phyloP scores from a whole-genome alignment of 306 rosid species.

The Cucumis melo region DNA sequence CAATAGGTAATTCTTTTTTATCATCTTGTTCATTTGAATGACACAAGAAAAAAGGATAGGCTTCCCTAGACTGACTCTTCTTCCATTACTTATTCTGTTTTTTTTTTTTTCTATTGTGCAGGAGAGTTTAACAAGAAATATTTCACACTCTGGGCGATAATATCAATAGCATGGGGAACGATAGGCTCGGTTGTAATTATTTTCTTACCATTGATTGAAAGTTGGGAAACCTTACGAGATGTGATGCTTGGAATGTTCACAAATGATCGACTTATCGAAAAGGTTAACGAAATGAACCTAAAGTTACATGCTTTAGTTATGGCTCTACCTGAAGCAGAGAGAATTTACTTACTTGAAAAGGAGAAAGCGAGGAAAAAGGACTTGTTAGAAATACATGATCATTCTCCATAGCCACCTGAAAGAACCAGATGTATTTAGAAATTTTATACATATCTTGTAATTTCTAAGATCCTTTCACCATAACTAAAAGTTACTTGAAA shows the following conservation, averaged over 20 bases:
- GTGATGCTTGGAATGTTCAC: constrained; percentile 61
- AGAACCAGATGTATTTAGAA: neutral
- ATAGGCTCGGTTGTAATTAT: constrained; percentile 69
- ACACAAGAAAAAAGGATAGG: neutral
- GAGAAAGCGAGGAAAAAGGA: constrained; percentile 42
- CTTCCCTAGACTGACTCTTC: neutral
- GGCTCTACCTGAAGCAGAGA: constrained; percentile 69
- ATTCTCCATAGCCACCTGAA: neutral
- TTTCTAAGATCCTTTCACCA: neutral
- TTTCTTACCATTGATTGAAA: constrained; percentile 51
- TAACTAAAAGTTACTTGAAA: neutral
- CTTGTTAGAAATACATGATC: neutral
- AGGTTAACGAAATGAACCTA: constrained; percentile 55
- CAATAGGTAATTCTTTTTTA: constrained; percentile 42
- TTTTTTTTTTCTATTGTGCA: constrained; percentile 15
- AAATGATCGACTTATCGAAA: constrained; percentile 60
- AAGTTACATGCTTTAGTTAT: constrained; percentile 50
- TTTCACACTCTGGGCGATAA: constrained; percentile 76
- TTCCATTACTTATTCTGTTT: neutral
- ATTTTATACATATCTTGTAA: neutral
- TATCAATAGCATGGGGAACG: constrained; percentile 86
- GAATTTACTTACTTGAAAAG: constrained; percentile 55
- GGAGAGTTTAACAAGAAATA: constrained; percentile 59
- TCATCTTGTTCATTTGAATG: neutral
- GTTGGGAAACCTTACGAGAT: constrained; percentile 53